These are phyloP conservation scores for Metroxylon sagu DNA, from an alignment of 176 grass and related monocot genomes.

Conservation along the genomic window DNA sequence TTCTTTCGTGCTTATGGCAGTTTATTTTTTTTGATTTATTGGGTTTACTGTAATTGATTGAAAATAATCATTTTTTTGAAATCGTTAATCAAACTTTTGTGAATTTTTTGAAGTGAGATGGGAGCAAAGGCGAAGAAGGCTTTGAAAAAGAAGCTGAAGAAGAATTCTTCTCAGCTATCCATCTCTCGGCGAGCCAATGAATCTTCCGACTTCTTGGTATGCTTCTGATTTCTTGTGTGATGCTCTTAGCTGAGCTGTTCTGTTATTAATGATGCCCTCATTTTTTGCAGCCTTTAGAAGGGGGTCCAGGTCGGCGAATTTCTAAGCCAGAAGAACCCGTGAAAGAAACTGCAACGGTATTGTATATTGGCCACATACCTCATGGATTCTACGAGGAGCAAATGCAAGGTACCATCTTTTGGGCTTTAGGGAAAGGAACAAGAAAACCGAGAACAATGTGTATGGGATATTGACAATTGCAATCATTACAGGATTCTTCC, in stretches of 20 bases:
- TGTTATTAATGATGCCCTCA: background rate
- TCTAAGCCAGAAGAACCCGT: constrained; percentile 34
- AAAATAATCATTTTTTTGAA: too few species aligned
- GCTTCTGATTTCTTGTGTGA: background rate
- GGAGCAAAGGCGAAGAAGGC: constrained; percentile 39
- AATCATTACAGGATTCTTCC: constrained; percentile 58
- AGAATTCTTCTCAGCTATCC: constrained; percentile 14
- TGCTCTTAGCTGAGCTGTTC: background rate
- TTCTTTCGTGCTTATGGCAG: too few species aligned
- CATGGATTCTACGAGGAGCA: constrained; percentile 94
- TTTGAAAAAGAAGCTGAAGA: constrained; percentile 29
- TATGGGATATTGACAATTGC: background rate
- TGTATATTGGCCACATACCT: constrained; percentile 90
- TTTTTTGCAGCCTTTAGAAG: constrained; percentile 59
- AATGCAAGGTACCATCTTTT: constrained; percentile 56
- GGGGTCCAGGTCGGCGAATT: constrained; percentile 27
- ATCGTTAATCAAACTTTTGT: too few species aligned
- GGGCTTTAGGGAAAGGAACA: background rate
- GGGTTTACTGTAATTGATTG: too few species aligned
- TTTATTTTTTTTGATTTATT: too few species aligned
- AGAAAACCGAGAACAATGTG: too few species aligned
- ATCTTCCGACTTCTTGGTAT: constrained; percentile 33
- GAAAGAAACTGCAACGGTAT: constrained; percentile 48
- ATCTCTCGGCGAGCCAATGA: constrained; percentile 13
- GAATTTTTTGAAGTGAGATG: constrained; percentile 6